Base-by-base conservation (phyloP, 2,329 filamentous ascomycete genomes). In the Paramyrothecium sp. region DNA sequence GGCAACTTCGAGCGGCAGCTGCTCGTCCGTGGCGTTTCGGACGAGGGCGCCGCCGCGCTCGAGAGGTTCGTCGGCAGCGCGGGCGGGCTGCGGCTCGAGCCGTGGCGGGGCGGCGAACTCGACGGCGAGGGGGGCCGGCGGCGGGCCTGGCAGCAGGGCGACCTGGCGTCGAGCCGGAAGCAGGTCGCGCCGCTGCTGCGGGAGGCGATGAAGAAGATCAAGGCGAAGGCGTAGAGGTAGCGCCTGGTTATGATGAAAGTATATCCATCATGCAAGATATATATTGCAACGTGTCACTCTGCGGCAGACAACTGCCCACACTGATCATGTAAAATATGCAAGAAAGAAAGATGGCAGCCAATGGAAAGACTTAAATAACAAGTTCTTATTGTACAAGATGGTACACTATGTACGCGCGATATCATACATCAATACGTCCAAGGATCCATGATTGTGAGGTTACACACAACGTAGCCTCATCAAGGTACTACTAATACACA, bases 141-240 rank as follows among this genome's bases (percentile, higher is more conserved):
- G 64, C 78, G 77, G 59, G 84, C 85, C 22, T 94, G 90, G 90
- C 77, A 74, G 63, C 90, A 94, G 74, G 77, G 79, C 20, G 81
- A 82, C 59, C 65, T 89, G 47, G 81, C 82, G 49, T 76, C 83
- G 57, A 89, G 86, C 64, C 77, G 87, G 62, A 89, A 90, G 72
- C 87, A 91, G 70, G 81, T 94, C 23, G 88, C 85, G 33, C 84
- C 89, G 13, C 77, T 90, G 63, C 65, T 90, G 67, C 81, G 86
- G 57, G 82, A 88, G 61, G 80, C 78, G 0, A 76, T 86, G 68
- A 74, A 71, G 62, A 64, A 61, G 58, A 63, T 33, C 23, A 30
- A 17, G 23, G 49, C 49, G 17, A 30, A 33, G 49, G 47, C 22
- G 19, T 49, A 26, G 47, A 21, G 12, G 5, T 53, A 54, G 54